Base-by-base conservation (phyloP, 768 basidiomycete species). In the Cyathus striatus region DNA sequence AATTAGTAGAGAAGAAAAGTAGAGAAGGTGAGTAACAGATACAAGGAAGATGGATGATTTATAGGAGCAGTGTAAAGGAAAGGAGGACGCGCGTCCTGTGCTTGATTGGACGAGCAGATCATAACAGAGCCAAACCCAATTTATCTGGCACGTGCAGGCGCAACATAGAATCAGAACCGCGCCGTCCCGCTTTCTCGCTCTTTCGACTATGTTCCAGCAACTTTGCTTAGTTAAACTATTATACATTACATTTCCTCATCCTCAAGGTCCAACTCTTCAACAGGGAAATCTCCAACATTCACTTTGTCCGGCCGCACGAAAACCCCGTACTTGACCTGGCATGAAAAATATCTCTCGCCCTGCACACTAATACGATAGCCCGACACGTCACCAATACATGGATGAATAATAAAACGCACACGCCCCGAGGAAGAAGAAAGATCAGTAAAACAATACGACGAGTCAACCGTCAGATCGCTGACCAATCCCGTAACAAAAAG, bases 261-360 rank as follows among this genome's bases (percentile, higher is more conserved):
- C 23, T 85, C 81, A 42, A 86, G 66, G 44, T 81, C 69, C 42
- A 93, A 70, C 20, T 92, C 90, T 54, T 88, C 79, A 6, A 86
- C 83, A 0, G 91, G 91, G 59, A 77, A 98, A 57, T 98, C 87
- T 1, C 95, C 95, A 6, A 90, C 71, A 40, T 63, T 75, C 4
- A 97, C 77, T 57, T 78, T 84, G 42, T 93, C 89, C 2, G 90
- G 81, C 35, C 86, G 78, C 14, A 94, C 88, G 60, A 98, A 96
- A 2, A 84, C 81, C 0, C 93, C 95, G 43, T 86, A 81, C 37
- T 81, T 83, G 6, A 79, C 78, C 35, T 62, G 66, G 58, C 91
- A 92, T 6, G 76, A 70, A 57, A 97, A 98, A 57, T 96, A 97
- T n/a, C 72, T 69, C 48, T 82, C 79, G 1, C 89, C 91, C 55